Evolutionary conservation across 768 basidiomycete species (phyloP).

Genomic region (Leccinum obscurum): DNA sequence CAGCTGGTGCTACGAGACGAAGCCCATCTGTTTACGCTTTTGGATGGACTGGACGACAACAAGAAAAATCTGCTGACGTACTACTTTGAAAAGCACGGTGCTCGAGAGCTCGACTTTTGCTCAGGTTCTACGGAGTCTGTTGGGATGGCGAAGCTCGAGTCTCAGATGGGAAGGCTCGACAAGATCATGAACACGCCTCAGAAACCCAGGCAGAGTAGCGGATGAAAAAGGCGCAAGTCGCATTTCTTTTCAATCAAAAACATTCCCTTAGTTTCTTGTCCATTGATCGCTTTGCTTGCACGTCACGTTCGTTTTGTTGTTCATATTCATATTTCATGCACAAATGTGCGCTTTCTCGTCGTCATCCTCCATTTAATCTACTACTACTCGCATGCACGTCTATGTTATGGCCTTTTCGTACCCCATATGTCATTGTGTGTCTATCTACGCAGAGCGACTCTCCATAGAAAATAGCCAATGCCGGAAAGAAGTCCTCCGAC

Average conservation of each 20-base stretch:
- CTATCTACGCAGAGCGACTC: conserved; percentile 30
- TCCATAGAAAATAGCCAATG: conserved; percentile 48
- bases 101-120: conserved; percentile 48
- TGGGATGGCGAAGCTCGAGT: conserved; percentile 70
- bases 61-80: conserved; percentile 91
- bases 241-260: neutral
- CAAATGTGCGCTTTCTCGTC: conserved; percentile 4
- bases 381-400: conserved; percentile 4
- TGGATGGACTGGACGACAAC: conserved; percentile 83
- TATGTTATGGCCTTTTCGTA: conserved; percentile 8
- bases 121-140: conserved; percentile 34
- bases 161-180: conserved; percentile 80
- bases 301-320: conserved; percentile 18
- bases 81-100: conserved; percentile 85
- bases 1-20: conserved; percentile 84
- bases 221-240: conserved; percentile 1
- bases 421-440: neutral
- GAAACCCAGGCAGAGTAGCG: conserved; percentile 25
- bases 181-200: conserved; percentile 76
- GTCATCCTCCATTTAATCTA: conserved; percentile 3
- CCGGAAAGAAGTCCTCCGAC: conserved; percentile 68
- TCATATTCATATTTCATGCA: conserved; percentile 13
- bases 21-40: conserved; percentile 74
- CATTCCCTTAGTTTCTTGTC: neutral
- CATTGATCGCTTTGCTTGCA: conserved; percentile 3